These are phyloP conservation scores for Fraxinus velutina DNA, from an alignment of 305 asterid species.

Conservation along the genomic window DNA sequence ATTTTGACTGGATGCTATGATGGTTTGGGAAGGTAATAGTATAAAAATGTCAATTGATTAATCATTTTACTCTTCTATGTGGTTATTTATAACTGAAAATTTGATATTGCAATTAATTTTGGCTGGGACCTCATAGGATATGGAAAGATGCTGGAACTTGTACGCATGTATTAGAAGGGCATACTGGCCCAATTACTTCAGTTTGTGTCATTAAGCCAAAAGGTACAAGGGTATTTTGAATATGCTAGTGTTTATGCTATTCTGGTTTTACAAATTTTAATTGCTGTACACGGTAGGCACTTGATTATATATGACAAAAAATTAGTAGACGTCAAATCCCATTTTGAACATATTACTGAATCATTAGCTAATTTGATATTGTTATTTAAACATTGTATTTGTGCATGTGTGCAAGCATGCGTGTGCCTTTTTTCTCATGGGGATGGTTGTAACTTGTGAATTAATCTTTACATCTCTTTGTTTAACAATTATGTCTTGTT, in stretches of 20 bases:
- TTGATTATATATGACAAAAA: background rate
- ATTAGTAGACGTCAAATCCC: background rate
- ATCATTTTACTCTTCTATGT: constrained; percentile 1
- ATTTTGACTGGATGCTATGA: constrained; percentile 89
- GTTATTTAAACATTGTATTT: background rate
- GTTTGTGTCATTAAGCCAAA: constrained; percentile 53
- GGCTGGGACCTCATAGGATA: constrained; percentile 47
- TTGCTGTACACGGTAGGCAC: background rate
- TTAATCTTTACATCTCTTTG: background rate
- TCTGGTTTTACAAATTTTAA: background rate
- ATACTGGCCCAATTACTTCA: constrained; percentile 74
- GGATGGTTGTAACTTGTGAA: background rate
- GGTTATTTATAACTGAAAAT: background rate
- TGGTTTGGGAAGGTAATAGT: constrained; percentile 77
- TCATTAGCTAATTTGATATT: background rate
- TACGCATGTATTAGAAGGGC: constrained; percentile 78
- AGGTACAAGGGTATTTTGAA: constrained; percentile 38
- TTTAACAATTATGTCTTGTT: background rate
- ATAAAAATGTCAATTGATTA: constrained; percentile 4
- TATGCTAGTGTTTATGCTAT: background rate
- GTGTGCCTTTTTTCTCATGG: background rate
- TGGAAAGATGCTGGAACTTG: constrained; percentile 85
- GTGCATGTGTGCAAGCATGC: background rate
- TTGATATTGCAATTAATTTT: constrained; percentile 22
- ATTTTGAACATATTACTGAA: background rate